Conservation (phyloP, 345 rosid genomes). For the Arabis hirsuta region DNA sequence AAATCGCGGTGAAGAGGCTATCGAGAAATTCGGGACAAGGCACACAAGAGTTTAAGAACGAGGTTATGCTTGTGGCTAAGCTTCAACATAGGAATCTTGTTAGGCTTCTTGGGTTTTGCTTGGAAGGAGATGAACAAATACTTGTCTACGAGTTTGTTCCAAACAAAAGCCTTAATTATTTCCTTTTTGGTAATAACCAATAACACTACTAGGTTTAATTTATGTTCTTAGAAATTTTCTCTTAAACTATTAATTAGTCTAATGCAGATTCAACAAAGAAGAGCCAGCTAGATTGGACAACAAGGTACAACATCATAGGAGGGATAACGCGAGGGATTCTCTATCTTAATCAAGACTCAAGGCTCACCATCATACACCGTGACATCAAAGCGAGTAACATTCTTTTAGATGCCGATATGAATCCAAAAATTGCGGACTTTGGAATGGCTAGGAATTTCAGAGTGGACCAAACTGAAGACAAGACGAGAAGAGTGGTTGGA, state of each 20-base stretch:
- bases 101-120: conserved; percentile 39
- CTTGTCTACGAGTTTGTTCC: conserved; percentile 41
- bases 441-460: conserved; percentile 28
- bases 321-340: conserved; percentile 17
- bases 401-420: conserved; percentile 27
- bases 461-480: conserved; percentile 24
- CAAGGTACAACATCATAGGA: conserved; percentile 1
- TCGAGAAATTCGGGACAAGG: conserved; percentile 36
- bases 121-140: conserved; percentile 29
- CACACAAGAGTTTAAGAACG: conserved; percentile 37
- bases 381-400: conserved; percentile 36
- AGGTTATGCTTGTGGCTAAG: conserved; percentile 38
- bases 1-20: conserved; percentile 35
- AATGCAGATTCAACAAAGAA: conserved; percentile 4
- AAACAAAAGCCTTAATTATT: conserved; percentile 39
- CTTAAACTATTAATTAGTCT: too few species aligned
- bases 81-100: conserved; percentile 42
- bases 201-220: not conserved
- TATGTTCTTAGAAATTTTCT: too few species aligned
- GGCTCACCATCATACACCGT: conserved; percentile 37
- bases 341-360: conserved; percentile 36
- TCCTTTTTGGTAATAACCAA: conserved; percentile 28
- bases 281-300: not conserved
- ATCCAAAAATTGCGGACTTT: conserved; percentile 17
- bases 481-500: conserved; percentile 16